Evolutionary conservation across 805 yeast genomes (phyloP), one percentile per base, ranked within the genome.

Genomic region (Suhomyces xylopsoci): DNA sequence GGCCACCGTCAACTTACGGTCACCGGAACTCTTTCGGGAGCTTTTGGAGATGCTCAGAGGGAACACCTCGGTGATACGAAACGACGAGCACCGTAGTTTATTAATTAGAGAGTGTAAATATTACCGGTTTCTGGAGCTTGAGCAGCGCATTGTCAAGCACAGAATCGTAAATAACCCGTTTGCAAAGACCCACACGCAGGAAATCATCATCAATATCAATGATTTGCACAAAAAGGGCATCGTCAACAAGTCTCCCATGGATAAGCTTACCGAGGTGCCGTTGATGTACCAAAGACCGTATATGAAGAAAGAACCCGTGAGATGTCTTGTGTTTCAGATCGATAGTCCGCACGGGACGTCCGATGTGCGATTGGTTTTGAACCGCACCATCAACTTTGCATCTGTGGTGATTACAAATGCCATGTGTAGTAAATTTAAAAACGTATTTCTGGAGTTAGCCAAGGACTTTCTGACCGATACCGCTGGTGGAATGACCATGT

Each of bases 101-200:
- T 71, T 91, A 53, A 66, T 86, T 7, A 75, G 75, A 49, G 97
- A 91, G 63, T 88, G 96, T 57, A 76, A 80, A 45, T 91, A 87
- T 68, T 91, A 89, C 66, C 75, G 93, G 46, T 86, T 91, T 59
- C 70, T 81, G 46, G 90, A 84, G 36, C 71, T 91, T 38, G 96
- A 88, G 64, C 96, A 90, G 69, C 69, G 77, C 54, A 64, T 91
- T 22, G 67, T 87, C n/a, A 78, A 79, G 47, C 81, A 79, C 59
- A 66, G 66, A 25, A 74, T 87, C 10, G 54, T 69, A 1, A 65
- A 66, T 46, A 86, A 88, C 58, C 87, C 89, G 0, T 75, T 81
- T 56, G 22, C 49, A 3, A 6, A 7, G 7, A 62, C 75, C 0
- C 59, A 63, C 2, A 55, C 59, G 1, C 83, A 83, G 57, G 94